Percentiles rank a stretch among this genome's conserved stretches.
Conservation (phyloP, 2,329 filamentous ascomycete genomes). For the Microsporum audouinii region DNA sequence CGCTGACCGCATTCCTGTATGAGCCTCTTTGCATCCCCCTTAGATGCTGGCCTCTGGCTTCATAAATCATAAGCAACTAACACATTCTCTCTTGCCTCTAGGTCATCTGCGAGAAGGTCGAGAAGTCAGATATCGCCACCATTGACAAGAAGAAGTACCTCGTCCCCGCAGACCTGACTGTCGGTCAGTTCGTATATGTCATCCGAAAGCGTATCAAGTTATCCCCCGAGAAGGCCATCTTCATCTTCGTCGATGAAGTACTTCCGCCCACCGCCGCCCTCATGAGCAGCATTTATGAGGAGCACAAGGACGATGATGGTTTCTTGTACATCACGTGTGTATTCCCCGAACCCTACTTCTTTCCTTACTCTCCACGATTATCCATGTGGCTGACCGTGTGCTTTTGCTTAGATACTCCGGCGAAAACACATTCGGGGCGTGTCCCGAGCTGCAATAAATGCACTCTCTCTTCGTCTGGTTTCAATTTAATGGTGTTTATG, state of each 20-base stretch:
- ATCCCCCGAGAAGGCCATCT: constrained; percentile 98
- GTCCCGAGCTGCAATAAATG: constrained; percentile 10
- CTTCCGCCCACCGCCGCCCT: constrained; percentile 90
- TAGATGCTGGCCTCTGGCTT: not conserved
- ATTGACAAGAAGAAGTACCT: constrained; percentile 99
- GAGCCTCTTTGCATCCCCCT: not conserved
- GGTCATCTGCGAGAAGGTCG: constrained; percentile 99
- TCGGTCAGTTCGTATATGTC: constrained; percentile 99
- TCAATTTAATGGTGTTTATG: not conserved
- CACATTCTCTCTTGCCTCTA: constrained; percentile 29
- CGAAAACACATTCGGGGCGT: constrained; percentile 86
- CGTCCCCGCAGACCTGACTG: constrained; percentile 91
- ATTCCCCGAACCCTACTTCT: not conserved
- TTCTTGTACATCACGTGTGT: constrained; percentile 95
- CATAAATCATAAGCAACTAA: not conserved
- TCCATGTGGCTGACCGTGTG: not conserved
- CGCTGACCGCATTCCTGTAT: constrained; percentile 91
- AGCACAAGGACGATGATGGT: constrained; percentile 82
- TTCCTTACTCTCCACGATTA: not conserved
- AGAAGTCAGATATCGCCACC: constrained; percentile 97
- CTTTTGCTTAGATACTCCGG: constrained; percentile 61
- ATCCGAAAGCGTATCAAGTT: constrained; percentile 99
- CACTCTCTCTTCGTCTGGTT: not conserved
- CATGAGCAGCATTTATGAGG: constrained; percentile 99
- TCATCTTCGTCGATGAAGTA: constrained; percentile 99